phyloP scores from a whole-genome alignment of 768 basidiomycete genomes.

The Phylloporus sp. region DNA sequence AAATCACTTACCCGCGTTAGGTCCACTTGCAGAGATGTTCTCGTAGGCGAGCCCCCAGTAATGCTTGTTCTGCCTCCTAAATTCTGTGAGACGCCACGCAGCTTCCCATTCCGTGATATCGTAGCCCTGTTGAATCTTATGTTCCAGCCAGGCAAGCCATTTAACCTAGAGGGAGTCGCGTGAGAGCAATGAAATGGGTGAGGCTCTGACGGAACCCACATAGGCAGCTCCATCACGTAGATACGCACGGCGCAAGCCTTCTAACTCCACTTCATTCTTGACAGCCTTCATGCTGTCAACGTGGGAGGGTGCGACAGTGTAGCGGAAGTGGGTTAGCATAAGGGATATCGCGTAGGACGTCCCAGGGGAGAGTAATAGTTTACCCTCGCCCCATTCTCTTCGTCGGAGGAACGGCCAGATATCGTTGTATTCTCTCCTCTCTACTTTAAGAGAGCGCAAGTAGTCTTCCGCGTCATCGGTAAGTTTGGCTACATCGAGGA shows the following conservation, averaged over 20 bases:
- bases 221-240: constrained; percentile 85
- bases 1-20: constrained; percentile 63
- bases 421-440: constrained; percentile 64
- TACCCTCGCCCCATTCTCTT: constrained; percentile 76
- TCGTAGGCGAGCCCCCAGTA: constrained; percentile 86
- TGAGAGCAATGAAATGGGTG: constrained; percentile 7
- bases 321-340: constrained; percentile 79
- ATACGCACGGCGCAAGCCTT: constrained; percentile 80
- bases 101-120: constrained; percentile 92
- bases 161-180: constrained; percentile 40
- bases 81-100: constrained; percentile 75
- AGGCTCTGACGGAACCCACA: constrained; percentile 40
- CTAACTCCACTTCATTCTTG: constrained; percentile 85
- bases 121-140: constrained; percentile 69
- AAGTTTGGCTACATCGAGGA: constrained; percentile 68
- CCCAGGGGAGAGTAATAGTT: constrained; percentile 66
- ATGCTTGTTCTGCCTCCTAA: constrained; percentile 61
- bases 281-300: constrained; percentile 77
- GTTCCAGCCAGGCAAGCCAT: constrained; percentile 91
- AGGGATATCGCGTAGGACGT: constrained; percentile 81
- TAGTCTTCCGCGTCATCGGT: constrained; percentile 54
- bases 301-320: constrained; percentile 64
- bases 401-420: constrained; percentile 74
- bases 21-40: constrained; percentile 83
- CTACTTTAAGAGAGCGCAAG: constrained; percentile 52